Base-by-base conservation (phyloP, 257 asterid species). In the Marsdenia floribunda region DNA sequence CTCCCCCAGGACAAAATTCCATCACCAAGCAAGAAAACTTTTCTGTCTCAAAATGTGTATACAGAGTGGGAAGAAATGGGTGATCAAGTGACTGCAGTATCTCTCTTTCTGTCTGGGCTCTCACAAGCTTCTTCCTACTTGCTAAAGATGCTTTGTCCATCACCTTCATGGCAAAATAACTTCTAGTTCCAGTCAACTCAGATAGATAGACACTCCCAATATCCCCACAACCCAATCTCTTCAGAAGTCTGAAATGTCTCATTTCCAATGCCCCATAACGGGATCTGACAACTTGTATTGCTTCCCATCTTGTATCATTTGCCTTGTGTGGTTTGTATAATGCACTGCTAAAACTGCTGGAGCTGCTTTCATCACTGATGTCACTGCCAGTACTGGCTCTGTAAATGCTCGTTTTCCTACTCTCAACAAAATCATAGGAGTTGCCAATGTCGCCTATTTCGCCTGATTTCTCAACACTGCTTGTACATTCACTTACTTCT, bases 1-100 rank as follows among this genome's bases (percentile, higher is more conserved):
- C 92, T 75, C 92, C 92, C 33, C 92, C 92, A 40, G 92, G 89
- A 47, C 92, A 88, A 47, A 84, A 88, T 77, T 88, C 92, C 92
- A 86, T 88, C 73, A 88, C 90, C 83, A 88, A 80, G 80, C 88
- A 86, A 60, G 92, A 86, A 69, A 83, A 88, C 63, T 84, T 88
- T 16, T 84, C 92, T 2, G 87, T 86, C 79, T 88, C 92, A 53
- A 88, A 88, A 70, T 88, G 90, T 16, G 89, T 78, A 80, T 88
- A 88, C 70, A 88, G 72, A 58, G 92, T 84, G 47, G 92, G 92
- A 72, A 88, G 89, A 78, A 88, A 88, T 37, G 92, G 92, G 75
- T 88, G 92, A 78, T 88, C 92, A 54, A 88, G 77, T 72, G 84
- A 88, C 76, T 81, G 88, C 72, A 88, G 75, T 70, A 88, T 88